phyloP scores from a whole-genome alignment of 108 stramenopile species.

The Pseudonitzschia pungens region DNA sequence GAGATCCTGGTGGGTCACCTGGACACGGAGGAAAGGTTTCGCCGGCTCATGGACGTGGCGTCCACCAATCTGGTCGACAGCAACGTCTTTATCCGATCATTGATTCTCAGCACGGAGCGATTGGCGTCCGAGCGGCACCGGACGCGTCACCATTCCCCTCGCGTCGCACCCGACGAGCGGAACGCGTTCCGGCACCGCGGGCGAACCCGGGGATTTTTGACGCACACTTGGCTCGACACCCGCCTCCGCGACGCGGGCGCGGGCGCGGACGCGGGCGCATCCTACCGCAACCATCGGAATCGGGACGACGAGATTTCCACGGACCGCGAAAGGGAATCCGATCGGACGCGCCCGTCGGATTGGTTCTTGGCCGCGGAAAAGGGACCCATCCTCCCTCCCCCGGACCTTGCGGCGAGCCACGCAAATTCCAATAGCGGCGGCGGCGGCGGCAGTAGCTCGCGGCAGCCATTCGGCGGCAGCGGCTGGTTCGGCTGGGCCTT shows the following conservation, averaged over 20 bases:
- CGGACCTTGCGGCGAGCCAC: too few species aligned
- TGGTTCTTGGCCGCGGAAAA: slow-evolving; percentile 41
- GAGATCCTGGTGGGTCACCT: slow-evolving; percentile 42
- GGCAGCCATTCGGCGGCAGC: too few species aligned
- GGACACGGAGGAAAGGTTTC: slow-evolving; percentile 58
- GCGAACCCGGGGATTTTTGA: slow-evolving; percentile 42
- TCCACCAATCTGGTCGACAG: slow-evolving; percentile 84
- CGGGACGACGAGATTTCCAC: slow-evolving; percentile 1
- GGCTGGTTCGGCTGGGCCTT: slow-evolving; percentile 53
- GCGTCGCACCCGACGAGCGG: slow-evolving; percentile 7
- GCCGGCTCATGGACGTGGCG: slow-evolving; percentile 62
- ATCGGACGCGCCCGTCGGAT: slow-evolving; percentile 35
- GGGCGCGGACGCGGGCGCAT: too few species aligned
- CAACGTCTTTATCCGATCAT: slow-evolving; percentile 87
- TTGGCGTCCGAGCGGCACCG: slow-evolving; percentile 30
- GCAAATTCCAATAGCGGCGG: neutral
- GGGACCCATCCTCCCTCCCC: neutral
- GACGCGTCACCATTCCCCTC: neutral
- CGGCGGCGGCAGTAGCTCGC: neutral
- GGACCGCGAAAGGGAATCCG: slow-evolving; percentile 10
- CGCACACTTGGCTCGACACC: slow-evolving; percentile 66
- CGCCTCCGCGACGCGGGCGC: slow-evolving; percentile 1
- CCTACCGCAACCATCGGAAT: neutral
- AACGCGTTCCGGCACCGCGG: slow-evolving; percentile 22
- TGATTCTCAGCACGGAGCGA: slow-evolving; percentile 70